Evolutionary conservation across 768 basidiomycete genomes (phyloP).

Genomic region (Trametes cubensis): DNA sequence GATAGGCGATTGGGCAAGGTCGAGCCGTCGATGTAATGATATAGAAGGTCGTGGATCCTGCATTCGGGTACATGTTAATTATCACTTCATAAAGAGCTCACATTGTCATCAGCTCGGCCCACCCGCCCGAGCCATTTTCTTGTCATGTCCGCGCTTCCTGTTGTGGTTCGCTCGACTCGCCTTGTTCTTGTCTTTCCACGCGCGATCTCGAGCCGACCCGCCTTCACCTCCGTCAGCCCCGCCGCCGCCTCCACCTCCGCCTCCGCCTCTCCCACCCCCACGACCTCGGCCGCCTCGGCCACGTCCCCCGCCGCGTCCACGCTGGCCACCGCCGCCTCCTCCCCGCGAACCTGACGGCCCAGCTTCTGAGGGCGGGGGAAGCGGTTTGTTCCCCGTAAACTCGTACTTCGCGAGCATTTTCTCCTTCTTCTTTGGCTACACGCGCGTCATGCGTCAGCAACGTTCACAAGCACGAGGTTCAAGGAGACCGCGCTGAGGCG

Average conservation of each 20-base stretch:
- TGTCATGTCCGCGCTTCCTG: conserved; percentile 84
- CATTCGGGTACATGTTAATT: too few relatives aligned
- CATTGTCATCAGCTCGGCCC: conserved; percentile 29
- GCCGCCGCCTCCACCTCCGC: conserved; percentile 46
- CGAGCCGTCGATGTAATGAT: too few relatives aligned
- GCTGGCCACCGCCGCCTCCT: conserved; percentile 41
- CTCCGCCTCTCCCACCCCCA: conserved; percentile 44
- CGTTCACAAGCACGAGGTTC: neutral
- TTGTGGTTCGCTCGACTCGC: conserved; percentile 72
- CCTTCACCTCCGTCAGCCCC: conserved; percentile 42
- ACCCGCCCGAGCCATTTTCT: conserved; percentile 78
- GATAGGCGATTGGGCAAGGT: neutral
- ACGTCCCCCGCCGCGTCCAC: conserved; percentile 40
- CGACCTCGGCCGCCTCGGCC: conserved; percentile 37
- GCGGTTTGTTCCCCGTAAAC: conserved; percentile 63
- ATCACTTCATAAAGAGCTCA: too few relatives aligned
- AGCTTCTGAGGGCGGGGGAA: conserved; percentile 5
- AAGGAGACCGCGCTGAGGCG: neutral
- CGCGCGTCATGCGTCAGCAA: neutral
- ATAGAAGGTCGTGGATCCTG: too few relatives aligned
- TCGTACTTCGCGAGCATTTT: conserved; percentile 76
- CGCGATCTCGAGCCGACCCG: conserved; percentile 54
- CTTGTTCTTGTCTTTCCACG: conserved; percentile 79
- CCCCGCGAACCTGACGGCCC: conserved; percentile 17
- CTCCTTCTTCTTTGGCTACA: conserved; percentile 71